Evolutionary conservation across 23 red algal genomes (phyloP).

Genomic region (Agarophyton chilense): DNA sequence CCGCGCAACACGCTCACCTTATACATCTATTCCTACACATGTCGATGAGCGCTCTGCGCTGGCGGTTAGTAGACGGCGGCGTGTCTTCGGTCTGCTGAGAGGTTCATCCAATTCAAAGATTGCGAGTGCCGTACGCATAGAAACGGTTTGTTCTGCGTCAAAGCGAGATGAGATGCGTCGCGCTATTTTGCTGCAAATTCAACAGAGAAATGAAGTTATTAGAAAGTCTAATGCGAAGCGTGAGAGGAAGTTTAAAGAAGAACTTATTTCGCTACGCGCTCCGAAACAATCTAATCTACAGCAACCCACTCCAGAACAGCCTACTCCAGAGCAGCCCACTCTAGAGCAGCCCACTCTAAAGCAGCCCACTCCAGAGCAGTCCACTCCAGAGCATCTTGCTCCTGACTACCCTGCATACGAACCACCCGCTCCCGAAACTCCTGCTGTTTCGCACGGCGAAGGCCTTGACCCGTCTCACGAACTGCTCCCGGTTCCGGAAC

Average conservation of each 20-base stretch:
- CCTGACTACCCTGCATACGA: background rate
- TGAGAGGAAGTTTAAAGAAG: background rate
- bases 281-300: background rate
- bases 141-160: background rate
- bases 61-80: background rate
- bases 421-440: background rate
- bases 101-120: background rate
- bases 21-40: background rate
- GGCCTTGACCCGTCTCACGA: constrained; percentile 7
- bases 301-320: background rate
- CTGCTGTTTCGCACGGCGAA: background rate
- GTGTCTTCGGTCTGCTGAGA: background rate
- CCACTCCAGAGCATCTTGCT: background rate
- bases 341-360: background rate
- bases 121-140: background rate
- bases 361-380: background rate
- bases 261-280: background rate
- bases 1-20: background rate
- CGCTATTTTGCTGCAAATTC: background rate
- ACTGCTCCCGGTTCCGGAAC: background rate
- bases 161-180: constrained; percentile 18
- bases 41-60: background rate
- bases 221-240: background rate
- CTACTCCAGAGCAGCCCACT: background rate
- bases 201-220: background rate